Evolutionary conservation across 176 grass and related monocot species (phyloP), one percentile per base, ranked within the genome.

Genomic region (Themeda triandra): DNA sequence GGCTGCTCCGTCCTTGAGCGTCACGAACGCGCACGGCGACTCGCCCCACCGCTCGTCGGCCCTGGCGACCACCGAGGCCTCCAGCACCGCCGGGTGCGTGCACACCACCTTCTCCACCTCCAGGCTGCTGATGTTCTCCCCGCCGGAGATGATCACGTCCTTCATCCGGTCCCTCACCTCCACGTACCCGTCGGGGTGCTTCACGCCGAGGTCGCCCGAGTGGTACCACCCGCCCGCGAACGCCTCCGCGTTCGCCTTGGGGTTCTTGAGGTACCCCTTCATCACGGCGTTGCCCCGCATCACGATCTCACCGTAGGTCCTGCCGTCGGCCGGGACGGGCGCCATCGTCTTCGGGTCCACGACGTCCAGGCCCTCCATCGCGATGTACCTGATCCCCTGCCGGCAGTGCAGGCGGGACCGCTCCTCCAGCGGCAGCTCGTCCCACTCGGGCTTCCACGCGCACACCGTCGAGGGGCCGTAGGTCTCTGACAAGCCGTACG

Each of bases 241-340:
- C 35, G 93, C 86, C 85, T 99, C 91, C 0, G 69, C 91, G 54
- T 99, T 99, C 10, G 87, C 93, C 82, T 83, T 86, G 8, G 96
- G 96, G 66, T 96, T 99, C 80, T 96, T 99, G 19, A 99, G 87
- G 81, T 99, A 99, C 0, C 96, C 96, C 83, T 99, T 99, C 93
- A 99, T 99, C 19, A 99, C 93, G 8, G 80, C 64, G 60, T 99
- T 99, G 37, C 96, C 96, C 6, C 88, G 85, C 89, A 99, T 83
- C 27, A 95, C 93, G 48, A 99, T 92, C 83, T 99, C 93, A 1
- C 93, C 96, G 5, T 92, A 83, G 2, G 96, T 87, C 69, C 83
- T 92, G 48, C 96, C 96, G 6, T 99, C 91, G 0, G 96, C 87
- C 1, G 89, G 91, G 39, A 94, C 91, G 1, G 96, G 93, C 11